A percentile compares a stretch with the other conserved stretches of the same genome.
Conservation (phyloP, 768 basidiomycete species). For the Collybia nuda region DNA sequence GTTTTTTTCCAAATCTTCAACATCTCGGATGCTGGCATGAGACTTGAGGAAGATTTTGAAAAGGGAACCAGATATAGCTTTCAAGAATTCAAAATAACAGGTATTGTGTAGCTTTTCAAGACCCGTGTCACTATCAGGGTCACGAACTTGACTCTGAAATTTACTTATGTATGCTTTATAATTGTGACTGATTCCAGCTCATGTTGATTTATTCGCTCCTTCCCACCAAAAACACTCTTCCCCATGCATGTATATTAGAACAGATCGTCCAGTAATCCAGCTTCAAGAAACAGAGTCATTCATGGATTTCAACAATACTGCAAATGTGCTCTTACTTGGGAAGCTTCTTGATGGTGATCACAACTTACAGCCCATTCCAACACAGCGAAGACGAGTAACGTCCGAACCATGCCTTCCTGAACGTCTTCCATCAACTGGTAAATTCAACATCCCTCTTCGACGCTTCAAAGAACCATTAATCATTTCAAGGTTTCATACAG, state of each 20-base stretch:
- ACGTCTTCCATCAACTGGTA: conserved; percentile 68
- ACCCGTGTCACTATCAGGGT: not conserved
- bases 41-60: not conserved
- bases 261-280: not conserved
- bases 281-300: not conserved
- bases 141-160: not conserved
- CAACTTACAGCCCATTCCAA: conserved; percentile 7
- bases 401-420: conserved; percentile 63
- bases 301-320: conserved; percentile 57
- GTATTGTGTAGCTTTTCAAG: too few relatives aligned
- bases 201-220: not conserved
- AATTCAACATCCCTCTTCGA: conserved; percentile 14
- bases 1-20: conserved; percentile 51
- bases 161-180: not conserved
- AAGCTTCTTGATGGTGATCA: conserved; percentile 19
- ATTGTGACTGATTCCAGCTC: not conserved
- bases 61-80: not conserved
- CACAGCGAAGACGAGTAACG: conserved; percentile 37
- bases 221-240: not conserved
- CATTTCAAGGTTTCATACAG: conserved; percentile 58
- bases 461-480: conserved; percentile 17
- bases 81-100: too few relatives aligned
- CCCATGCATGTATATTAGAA: conserved; percentile 13
- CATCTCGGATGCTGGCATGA: conserved; percentile 29
- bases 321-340: conserved; percentile 32